Evolutionary conservation across 2,329 filamentous ascomycete species (phyloP).

Genomic region (Stachybotrys chartarum): DNA sequence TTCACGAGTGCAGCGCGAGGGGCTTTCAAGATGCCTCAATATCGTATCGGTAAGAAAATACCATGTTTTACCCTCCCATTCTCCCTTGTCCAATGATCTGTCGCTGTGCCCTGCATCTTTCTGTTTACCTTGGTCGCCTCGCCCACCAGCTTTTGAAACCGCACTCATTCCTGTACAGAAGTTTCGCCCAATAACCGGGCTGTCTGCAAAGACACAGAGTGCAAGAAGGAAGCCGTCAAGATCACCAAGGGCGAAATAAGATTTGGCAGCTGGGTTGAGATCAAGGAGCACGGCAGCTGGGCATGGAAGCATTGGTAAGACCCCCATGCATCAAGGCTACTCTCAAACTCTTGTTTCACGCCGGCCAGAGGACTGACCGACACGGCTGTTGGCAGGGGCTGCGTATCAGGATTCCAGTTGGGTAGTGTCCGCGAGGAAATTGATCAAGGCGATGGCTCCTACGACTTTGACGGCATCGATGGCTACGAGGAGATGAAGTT

Average conservation of each 20-base stretch:
- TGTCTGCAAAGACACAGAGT: constrained; percentile 64
- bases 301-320: constrained; percentile 81
- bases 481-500: constrained; percentile 69
- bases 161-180: constrained; percentile 43
- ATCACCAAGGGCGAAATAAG: constrained; percentile 75
- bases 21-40: constrained; percentile 31
- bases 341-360: neutral
- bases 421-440: constrained; percentile 54
- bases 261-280: constrained; percentile 65
- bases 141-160: neutral
- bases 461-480: constrained; percentile 63
- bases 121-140: constrained; percentile 1
- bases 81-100: too few species aligned
- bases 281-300: constrained; percentile 57
- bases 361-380: neutral
- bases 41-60: constrained; percentile 35
- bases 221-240: constrained; percentile 64
- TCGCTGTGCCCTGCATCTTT: too few species aligned
- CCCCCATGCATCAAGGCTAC: neutral
- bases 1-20: neutral
- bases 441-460: constrained; percentile 34
- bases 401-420: constrained; percentile 71
- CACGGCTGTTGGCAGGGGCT: constrained; percentile 57
- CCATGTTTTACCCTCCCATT: too few species aligned
- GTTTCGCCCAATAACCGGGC: constrained; percentile 64